phyloP scores from a whole-genome alignment of 73 alveolate species.

The Breviolum minutum region DNA sequence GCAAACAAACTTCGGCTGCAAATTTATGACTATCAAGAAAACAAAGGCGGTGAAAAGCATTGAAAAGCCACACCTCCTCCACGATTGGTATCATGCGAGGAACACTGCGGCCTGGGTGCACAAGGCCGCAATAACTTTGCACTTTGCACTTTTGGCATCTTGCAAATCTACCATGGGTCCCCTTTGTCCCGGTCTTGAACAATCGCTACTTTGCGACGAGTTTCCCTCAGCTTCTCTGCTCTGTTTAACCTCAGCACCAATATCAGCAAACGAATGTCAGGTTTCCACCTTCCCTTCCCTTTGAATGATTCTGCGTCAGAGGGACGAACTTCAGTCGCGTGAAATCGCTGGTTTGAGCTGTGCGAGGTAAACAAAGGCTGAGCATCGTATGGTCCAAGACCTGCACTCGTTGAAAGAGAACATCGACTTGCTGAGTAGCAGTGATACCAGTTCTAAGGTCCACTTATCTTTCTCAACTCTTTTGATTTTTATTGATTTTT shows the following conservation, averaged over 20 bases:
- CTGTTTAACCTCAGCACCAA: constrained; percentile 6
- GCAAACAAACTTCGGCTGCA: not conserved
- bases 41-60: too few species aligned
- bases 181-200: not conserved
- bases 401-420: not conserved
- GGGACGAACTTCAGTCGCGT: constrained; percentile 22
- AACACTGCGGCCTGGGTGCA: constrained; percentile 19
- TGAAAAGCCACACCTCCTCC: constrained; percentile 12
- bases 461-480: not conserved
- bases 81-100: constrained; percentile 46
- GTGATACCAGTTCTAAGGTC: not conserved
- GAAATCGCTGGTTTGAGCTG: constrained; percentile 14
- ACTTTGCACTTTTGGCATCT: not conserved
- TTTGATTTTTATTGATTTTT: not conserved
- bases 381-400: constrained; percentile 19
- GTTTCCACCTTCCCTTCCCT: not conserved
- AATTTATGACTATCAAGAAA: too few species aligned
- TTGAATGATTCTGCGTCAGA: not conserved
- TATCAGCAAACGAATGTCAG: not conserved
- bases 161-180: not conserved
- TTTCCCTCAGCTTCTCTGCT: constrained; percentile 25
- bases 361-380: constrained; percentile 21
- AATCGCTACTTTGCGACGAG: not conserved
- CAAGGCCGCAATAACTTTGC: not conserved
- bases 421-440: not conserved